phyloP scores from a whole-genome alignment of 345 rosid genomes.

The Bruguiera parviflora region DNA sequence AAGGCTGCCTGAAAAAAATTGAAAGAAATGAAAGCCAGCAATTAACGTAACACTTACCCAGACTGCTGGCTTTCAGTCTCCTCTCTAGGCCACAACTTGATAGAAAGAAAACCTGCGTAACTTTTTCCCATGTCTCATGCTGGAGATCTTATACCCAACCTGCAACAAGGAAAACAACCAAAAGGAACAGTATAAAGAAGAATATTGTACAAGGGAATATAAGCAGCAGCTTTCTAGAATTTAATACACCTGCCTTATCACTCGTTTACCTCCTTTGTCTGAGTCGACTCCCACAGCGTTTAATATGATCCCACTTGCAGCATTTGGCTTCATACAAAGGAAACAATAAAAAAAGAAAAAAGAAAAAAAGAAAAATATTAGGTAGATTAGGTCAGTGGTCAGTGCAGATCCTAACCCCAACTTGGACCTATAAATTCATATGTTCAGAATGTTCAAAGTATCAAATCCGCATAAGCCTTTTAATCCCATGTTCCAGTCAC shows the following conservation, averaged over 20 bases:
- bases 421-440: neutral
- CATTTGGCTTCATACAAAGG: conserved; percentile 37
- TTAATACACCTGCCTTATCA: conserved; percentile 38
- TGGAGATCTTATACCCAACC: conserved; percentile 40
- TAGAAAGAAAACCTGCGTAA: neutral
- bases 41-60: conserved; percentile 42
- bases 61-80: conserved; percentile 53
- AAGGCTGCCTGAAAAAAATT: conserved; percentile 44
- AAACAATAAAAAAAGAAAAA: conserved; percentile 17
- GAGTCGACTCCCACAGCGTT: conserved; percentile 26
- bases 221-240: neutral
- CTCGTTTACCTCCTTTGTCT: conserved; percentile 36
- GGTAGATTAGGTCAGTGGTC: conserved; percentile 12
- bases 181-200: conserved; percentile 28
- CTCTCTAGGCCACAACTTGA: neutral
- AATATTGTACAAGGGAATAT: conserved; percentile 5
- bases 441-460: neutral
- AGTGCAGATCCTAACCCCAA: neutral
- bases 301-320: conserved; percentile 27
- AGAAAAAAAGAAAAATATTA: conserved; percentile 21
- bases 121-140: conserved; percentile 16
- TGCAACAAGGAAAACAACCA: conserved; percentile 25
- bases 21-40: conserved; percentile 55
- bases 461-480: neutral
- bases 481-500: too few species aligned